Evolutionary conservation across 768 basidiomycete species (phyloP).

Genomic region (Mycena alexandri): DNA sequence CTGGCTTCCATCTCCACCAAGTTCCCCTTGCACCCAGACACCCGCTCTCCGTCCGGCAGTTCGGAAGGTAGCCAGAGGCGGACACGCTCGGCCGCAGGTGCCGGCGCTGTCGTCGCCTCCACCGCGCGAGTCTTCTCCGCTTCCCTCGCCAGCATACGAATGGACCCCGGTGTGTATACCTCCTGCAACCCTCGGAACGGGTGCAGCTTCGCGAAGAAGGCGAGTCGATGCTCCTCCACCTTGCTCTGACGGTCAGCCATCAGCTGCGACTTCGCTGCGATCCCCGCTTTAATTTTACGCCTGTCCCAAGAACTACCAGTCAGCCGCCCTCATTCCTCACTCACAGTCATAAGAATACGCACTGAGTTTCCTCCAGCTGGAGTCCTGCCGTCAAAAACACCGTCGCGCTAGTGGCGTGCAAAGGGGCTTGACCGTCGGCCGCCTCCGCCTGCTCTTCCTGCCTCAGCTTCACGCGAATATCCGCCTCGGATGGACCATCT

Average conservation of each 20-base stretch:
- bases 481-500: too few species aligned
- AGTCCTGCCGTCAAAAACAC: slow-evolving; percentile 2
- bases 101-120: background rate
- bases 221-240: slow-evolving; percentile 24
- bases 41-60: background rate
- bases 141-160: background rate
- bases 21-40: background rate
- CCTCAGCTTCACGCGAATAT: background rate
- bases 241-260: slow-evolving; percentile 12
- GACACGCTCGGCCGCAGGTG: slow-evolving; percentile 9
- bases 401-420: background rate
- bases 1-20: slow-evolving; percentile 7
- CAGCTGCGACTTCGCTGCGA: background rate
- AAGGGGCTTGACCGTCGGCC: background rate
- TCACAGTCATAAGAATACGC: background rate
- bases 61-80: slow-evolving; percentile 13
- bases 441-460: slow-evolving; percentile 3
- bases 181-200: slow-evolving; percentile 11
- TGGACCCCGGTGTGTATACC: slow-evolving; percentile 16
- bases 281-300: background rate
- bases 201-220: slow-evolving; percentile 11
- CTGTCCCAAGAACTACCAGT: background rate
- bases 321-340: too few species aligned
- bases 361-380: slow-evolving; percentile 1
- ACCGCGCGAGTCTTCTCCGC: background rate